Base-by-base conservation (phyloP, 2,329 filamentous ascomycete genomes). In the Fusarium scirpi region DNA sequence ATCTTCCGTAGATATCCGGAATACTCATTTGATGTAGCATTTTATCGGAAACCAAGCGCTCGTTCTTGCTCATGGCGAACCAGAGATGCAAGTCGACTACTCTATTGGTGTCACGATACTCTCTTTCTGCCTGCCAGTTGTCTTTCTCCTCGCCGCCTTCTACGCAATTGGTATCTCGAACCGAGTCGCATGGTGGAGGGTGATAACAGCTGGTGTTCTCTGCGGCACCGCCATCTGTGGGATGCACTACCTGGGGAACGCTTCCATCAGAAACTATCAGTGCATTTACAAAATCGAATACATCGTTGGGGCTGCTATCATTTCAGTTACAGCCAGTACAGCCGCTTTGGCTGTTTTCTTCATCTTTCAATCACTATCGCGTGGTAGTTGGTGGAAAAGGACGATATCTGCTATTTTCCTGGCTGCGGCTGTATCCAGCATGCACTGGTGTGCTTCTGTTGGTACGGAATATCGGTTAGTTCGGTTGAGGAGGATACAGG, bases 201-300 rank as follows among this genome's bases (percentile, higher is more conserved):
- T 92, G 12, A 76, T 85, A 9, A 76, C 88, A 5, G 91, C 91
- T 8, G 93, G 93, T 6, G 76, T 88, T 2, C 84, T 94, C 32
- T 91, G 91, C 2, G 94, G 94, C 12, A 83, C 89, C 2, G 90
- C 92, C 18, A 90, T 96, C 47, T 93, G 91, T 60, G 92, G 91
- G 25, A 96, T 97, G 93, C 92, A 97, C 78, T 97, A 96, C 73
- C 82, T 95, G 18, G 93, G 92, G 16, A 94, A 97, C 76, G 87
- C 91, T 24, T 93, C 93, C 24, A 94, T 95, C 64, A 85, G 85
- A n/a, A 95, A 97, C 77, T 97, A 96, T 74, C 79, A 77, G 5
- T 90, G 92, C 72, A 80, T 83, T 11, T 94, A 94, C 71, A 78
- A 80, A 2, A 74, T 81, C 11, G 81, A 80, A 25, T 89, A 89